A percentile compares a stretch with the other conserved stretches of the same genome.
Evolutionary conservation across 352 stramenopile genomes (phyloP).

Genomic region (Globisporangium uncinulatum): DNA sequence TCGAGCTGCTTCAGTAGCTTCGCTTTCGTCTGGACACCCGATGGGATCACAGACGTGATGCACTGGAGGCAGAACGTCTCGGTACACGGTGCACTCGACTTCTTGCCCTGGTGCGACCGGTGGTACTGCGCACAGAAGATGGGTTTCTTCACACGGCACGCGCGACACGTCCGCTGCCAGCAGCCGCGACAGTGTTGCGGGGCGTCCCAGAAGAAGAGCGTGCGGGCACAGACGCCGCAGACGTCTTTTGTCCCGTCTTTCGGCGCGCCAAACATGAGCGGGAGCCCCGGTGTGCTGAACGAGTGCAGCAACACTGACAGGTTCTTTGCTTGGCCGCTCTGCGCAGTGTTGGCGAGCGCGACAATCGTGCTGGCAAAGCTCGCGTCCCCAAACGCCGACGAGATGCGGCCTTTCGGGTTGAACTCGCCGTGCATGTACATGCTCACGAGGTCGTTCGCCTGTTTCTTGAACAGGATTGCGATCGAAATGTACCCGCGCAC

Average conservation of each 20-base stretch:
- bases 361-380: constrained; percentile 57
- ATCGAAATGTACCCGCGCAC: constrained; percentile 64
- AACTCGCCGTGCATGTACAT: constrained; percentile 70
- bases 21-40: constrained; percentile 57
- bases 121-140: constrained; percentile 76
- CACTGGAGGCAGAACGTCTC: constrained; percentile 75
- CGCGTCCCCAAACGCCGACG: constrained; percentile 42
- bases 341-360: constrained; percentile 52
- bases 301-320: constrained; percentile 50
- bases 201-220: constrained; percentile 62
- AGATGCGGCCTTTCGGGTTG: constrained; percentile 46
- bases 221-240: constrained; percentile 52
- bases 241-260: constrained; percentile 17
- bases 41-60: constrained; percentile 61
- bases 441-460: constrained; percentile 51
- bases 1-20: constrained; percentile 56
- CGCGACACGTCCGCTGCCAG: constrained; percentile 59
- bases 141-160: constrained; percentile 57
- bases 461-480: constrained; percentile 51
- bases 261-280: constrained; percentile 2
- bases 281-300: constrained; percentile 3
- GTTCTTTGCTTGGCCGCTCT: constrained; percentile 72
- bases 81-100: constrained; percentile 36
- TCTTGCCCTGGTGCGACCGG: constrained; percentile 18
- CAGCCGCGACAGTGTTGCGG: constrained; percentile 56